Base-by-base conservation (phyloP, 2,329 filamentous ascomycete species). In the Botrytis byssoidea region DNA sequence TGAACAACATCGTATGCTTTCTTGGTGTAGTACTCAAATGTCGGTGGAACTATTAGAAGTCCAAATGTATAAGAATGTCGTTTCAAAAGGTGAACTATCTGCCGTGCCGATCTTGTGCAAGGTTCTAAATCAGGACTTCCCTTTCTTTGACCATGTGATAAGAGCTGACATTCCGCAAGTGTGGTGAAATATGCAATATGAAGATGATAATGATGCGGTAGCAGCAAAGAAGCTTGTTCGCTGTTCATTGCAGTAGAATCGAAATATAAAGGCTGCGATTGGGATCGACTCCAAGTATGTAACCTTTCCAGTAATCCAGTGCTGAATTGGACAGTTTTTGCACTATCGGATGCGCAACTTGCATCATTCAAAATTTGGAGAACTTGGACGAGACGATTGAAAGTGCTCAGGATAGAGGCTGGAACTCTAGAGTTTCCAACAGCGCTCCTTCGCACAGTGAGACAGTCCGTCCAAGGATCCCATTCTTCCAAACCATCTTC, bases 401-500 rank as follows among this genome's bases (percentile, higher is more conserved):
- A 77, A 25, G 79, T 79, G 51, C 82, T 82, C 37, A 82, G 74
- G 44, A 81, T 79, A 40, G 78, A 79, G n/a, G 77, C 78, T 22
- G 81, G 81, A 44, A 78, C 76, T 71, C 78, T 81, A 51, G 78
- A 75, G 29, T 73, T 76, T 14, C 73, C 74, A 16, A 63, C 64
- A 42, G 51, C 72, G 29, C 63, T 75, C 75, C 83, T 75, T 35
- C 81, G 79, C 59, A 83, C 82, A 75, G 82, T 81, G 73, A 84
- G 77, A 74, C 85, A 84, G 40, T 89, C 87, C 29, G 85, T 85
- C 92, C 92, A 94, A 1, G 90, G 89, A 76, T 92, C 89, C 91
- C 91, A 93, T 82, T 93, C 91, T 78, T 93, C 92, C 32, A 91
- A 82, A 1, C 90, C 90, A 77, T 92, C 89, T 80, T 92, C 90